Evolutionary conservation across 1,139 yeast genomes (phyloP).

Genomic region (Debaryomyces sp.): DNA sequence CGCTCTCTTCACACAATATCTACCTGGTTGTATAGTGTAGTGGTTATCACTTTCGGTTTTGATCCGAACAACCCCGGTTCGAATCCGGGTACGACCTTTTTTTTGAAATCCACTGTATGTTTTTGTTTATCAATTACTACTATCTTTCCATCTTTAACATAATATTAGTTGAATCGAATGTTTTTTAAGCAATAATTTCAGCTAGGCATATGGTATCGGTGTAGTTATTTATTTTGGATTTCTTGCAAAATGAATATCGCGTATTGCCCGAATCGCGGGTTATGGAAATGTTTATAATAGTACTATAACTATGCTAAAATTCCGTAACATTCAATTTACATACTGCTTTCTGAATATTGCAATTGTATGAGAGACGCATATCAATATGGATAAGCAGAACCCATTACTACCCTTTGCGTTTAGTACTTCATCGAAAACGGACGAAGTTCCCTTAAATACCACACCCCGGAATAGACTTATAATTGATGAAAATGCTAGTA

Average conservation of each 20-base stretch:
- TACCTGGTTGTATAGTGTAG: conserved; percentile 51
- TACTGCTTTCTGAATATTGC: neutral
- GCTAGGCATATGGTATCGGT: too few species aligned
- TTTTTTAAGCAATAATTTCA: too few species aligned
- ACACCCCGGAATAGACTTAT: conserved; percentile 37
- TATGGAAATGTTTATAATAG: neutral
- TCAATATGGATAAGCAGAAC: conserved; percentile 37
- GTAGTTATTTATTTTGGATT: neutral
- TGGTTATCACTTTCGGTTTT: conserved; percentile 55
- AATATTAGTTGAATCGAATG: neutral
- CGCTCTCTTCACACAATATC: too few species aligned
- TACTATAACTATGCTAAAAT: neutral
- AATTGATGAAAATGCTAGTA: conserved; percentile 43
- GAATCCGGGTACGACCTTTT: conserved; percentile 90
- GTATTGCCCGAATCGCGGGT: neutral
- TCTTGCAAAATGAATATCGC: neutral
- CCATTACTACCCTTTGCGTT: conserved; percentile 52
- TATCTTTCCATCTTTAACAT: neutral
- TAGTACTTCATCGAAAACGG: conserved; percentile 29
- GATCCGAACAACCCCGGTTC: conserved; percentile 91
- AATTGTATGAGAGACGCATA: neutral
- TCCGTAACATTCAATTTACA: neutral
- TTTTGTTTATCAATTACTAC: neutral
- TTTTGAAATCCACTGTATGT: conserved; percentile 22
- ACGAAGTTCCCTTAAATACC: conserved; percentile 31